A percentile compares a stretch with the other conserved stretches of the same genome.
These are phyloP conservation scores for Tricholoma flavovirens DNA, from an alignment of 768 basidiomycete species.

Conservation along the genomic window DNA sequence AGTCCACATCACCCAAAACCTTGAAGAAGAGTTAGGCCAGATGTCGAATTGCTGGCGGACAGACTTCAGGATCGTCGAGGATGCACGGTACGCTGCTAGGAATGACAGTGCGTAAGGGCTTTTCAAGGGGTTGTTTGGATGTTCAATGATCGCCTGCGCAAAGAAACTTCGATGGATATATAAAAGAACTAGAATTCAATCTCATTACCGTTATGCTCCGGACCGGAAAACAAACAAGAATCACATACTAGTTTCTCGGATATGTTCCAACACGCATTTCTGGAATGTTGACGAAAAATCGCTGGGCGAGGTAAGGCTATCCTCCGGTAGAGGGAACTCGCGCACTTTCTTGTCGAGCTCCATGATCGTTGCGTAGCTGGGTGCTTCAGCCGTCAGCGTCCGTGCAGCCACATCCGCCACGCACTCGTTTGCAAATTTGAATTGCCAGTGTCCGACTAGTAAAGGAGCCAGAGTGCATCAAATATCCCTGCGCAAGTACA, in stretches of 20 bases:
- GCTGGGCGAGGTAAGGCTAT: constrained; percentile 3
- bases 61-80: constrained; percentile 50
- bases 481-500: background rate
- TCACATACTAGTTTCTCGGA: constrained; percentile 38
- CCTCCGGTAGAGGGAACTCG: constrained; percentile 37
- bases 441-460: constrained; percentile 55
- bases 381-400: constrained; percentile 59
- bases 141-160: constrained; percentile 65
- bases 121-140: constrained; percentile 60
- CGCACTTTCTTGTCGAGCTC: constrained; percentile 64
- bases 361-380: constrained; percentile 59
- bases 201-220: background rate
- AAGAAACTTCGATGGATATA: constrained; percentile 67
- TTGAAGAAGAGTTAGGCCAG: constrained; percentile 41
- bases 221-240: background rate
- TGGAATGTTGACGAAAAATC: constrained; percentile 38
- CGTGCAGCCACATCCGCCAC: constrained; percentile 57
- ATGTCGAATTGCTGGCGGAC: constrained; percentile 42
- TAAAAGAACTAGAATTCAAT: constrained; percentile 39
- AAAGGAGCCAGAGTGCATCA: background rate
- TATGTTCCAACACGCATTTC: constrained; percentile 43
- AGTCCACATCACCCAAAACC: constrained; percentile 63
- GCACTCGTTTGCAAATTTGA: constrained; percentile 59
- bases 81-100: constrained; percentile 54
- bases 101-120: constrained; percentile 62